Evolutionary conservation across 441 rosid species (phyloP).

Genomic region (Omphalea diandra): DNA sequence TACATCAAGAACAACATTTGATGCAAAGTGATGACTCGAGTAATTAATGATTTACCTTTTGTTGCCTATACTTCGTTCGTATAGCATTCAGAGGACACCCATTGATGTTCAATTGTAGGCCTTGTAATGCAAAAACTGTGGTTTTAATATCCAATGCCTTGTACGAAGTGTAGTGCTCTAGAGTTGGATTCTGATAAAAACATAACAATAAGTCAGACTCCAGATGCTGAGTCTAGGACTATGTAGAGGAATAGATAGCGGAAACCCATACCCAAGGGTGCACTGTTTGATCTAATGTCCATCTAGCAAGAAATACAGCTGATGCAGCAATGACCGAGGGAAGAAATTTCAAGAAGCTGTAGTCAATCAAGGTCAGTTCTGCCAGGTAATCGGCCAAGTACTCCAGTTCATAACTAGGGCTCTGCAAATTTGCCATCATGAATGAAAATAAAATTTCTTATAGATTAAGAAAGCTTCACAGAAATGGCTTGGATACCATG

Average conservation of each 20-base stretch:
- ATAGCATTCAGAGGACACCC: constrained; percentile 59
- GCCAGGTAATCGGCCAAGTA: constrained; percentile 73
- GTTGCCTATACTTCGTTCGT: constrained; percentile 63
- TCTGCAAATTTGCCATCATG: constrained; percentile 40
- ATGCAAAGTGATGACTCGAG: no score
- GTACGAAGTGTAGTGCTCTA: constrained; percentile 76
- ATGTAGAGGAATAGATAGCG: constrained; percentile 1
- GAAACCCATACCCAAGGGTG: constrained; percentile 69
- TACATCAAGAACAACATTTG: not conserved
- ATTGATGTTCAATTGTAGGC: constrained; percentile 55
- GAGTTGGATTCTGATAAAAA: constrained; percentile 61
- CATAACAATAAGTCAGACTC: constrained; percentile 22
- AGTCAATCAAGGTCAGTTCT: constrained; percentile 63
- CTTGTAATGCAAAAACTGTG: constrained; percentile 64
- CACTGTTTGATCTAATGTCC: constrained; percentile 67
- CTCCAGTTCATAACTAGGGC: constrained; percentile 55
- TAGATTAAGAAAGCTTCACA: not conserved
- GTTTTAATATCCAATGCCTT: constrained; percentile 56
- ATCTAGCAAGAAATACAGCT: constrained; percentile 74
- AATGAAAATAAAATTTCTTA: constrained; percentile 20
- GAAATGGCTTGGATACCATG: not conserved
- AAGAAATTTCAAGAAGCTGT: constrained; percentile 54
- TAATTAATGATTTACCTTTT: no score
- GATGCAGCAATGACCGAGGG: constrained; percentile 82
- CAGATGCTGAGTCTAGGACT: constrained; percentile 15